Percentiles rank a stretch among this genome's conserved stretches.
phyloP scores from a whole-genome alignment of 257 asterid genomes.

The Solanum tarijense region DNA sequence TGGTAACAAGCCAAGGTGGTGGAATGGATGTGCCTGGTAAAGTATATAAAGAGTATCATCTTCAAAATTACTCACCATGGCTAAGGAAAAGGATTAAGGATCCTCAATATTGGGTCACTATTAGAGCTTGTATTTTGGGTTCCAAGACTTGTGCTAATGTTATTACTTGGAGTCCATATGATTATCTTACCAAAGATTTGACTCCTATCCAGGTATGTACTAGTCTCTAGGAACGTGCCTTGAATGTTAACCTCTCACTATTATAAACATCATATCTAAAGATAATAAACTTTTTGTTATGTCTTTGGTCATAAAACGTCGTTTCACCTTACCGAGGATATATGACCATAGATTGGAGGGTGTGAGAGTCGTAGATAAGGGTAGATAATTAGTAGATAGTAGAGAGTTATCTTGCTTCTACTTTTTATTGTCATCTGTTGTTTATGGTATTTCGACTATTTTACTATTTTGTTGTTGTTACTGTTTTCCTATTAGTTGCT shows the following conservation, averaged over 20 bases:
- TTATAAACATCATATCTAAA: no score
- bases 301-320: not conserved
- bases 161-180: conserved; percentile 65
- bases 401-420: not conserved
- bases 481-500: not conserved
- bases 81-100: conserved; percentile 57
- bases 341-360: not conserved
- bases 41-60: conserved; percentile 51
- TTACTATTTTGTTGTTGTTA: no score
- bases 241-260: not conserved
- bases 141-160: conserved; percentile 67
- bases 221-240: not conserved
- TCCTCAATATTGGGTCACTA: conserved; percentile 52
- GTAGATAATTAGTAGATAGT: not conserved
- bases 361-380: no score
- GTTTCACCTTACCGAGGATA: not conserved
- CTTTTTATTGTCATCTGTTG: not conserved
- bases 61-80: conserved; percentile 66
- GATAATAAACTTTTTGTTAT: not conserved
- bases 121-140: conserved; percentile 59
- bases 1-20: conserved; percentile 67
- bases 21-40: conserved; percentile 54
- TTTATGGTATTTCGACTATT: no score
- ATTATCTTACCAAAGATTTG: conserved; percentile 60
- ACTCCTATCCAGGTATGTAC: conserved; percentile 70